phyloP scores from a whole-genome alignment of 495 filamentous ascomycete genomes.

The Endocarpon pusillum region DNA sequence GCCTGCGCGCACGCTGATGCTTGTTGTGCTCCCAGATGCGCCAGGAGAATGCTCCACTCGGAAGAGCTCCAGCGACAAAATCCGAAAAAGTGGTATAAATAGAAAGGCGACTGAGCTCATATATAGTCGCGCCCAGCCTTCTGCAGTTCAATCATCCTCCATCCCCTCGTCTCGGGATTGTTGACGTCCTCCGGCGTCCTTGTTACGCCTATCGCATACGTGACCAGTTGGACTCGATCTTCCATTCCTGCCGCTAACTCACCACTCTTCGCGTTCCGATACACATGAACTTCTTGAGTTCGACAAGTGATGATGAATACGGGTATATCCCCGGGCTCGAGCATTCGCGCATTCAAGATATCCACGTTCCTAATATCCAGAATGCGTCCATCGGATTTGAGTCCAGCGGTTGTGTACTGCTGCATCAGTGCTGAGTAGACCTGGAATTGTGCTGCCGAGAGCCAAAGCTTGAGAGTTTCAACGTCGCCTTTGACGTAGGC shows the following conservation, averaged over 20 bases:
- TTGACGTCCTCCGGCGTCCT: conserved; percentile 84
- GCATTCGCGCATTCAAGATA: conserved; percentile 68
- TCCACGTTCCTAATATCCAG: conserved; percentile 90
- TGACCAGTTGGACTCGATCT: conserved; percentile 93
- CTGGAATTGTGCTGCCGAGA: conserved; percentile 82
- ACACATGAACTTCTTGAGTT: conserved; percentile 97
- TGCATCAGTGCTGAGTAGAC: conserved; percentile 88
- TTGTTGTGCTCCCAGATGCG: too few relatives aligned
- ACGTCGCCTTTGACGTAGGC: conserved; percentile 94
- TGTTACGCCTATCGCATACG: conserved; percentile 92
- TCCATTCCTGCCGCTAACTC: conserved; percentile 96
- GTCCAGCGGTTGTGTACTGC: conserved; percentile 81
- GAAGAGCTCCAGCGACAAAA: too few relatives aligned
- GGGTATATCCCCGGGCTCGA: conserved; percentile 93
- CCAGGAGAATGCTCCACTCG: too few relatives aligned
- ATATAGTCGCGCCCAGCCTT: conserved; percentile 95
- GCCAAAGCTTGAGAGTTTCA: conserved; percentile 82
- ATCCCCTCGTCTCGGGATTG: conserved; percentile 90
- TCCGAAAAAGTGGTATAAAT: too few relatives aligned
- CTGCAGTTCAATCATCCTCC: conserved; percentile 94
- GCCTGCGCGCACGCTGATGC: too few relatives aligned
- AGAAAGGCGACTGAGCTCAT: conserved; percentile 29
- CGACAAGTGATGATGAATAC: conserved; percentile 93
- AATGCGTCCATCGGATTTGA: conserved; percentile 87
- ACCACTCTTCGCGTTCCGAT: conserved; percentile 73